These are phyloP conservation scores for Ogataea neopini DNA, from an alignment of 805 yeast species.

Conservation along the genomic window DNA sequence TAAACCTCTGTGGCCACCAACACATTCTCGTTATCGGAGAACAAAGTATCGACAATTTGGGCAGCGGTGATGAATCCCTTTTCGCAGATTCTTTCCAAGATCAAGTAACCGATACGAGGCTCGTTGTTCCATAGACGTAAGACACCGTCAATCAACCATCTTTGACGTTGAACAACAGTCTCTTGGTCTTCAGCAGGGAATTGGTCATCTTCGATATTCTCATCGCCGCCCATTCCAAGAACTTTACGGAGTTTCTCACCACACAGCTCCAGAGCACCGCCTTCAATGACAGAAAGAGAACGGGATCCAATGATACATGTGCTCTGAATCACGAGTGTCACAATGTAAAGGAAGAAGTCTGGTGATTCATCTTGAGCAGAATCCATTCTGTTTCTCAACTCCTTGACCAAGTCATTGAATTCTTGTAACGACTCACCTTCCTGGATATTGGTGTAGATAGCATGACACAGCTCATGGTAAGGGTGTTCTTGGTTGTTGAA, in stretches of 20 bases:
- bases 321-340: conserved; percentile 66
- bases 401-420: conserved; percentile 29
- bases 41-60: conserved; percentile 45
- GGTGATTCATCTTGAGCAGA: conserved; percentile 4
- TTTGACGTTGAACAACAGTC: conserved; percentile 35
- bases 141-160: conserved; percentile 55
- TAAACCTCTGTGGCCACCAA: conserved; percentile 46
- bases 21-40: conserved; percentile 34
- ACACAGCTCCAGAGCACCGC: conserved; percentile 41
- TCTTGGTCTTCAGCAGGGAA: conserved; percentile 27
- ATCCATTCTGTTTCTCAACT: conserved; percentile 17
- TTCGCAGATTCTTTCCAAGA: conserved; percentile 52
- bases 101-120: conserved; percentile 63
- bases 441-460: conserved; percentile 36
- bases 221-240: conserved; percentile 26
- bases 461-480: conserved; percentile 34
- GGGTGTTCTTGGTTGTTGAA: conserved; percentile 37
- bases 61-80: conserved; percentile 44
- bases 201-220: conserved; percentile 22
- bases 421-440: conserved; percentile 32
- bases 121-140: conserved; percentile 65
- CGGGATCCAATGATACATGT: conserved; percentile 84
- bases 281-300: conserved; percentile 76
- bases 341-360: conserved; percentile 43
- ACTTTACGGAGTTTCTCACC: conserved; percentile 30